These are phyloP conservation scores for Leccinum imitatum DNA, from an alignment of 768 basidiomycete genomes.

Conservation along the genomic window DNA sequence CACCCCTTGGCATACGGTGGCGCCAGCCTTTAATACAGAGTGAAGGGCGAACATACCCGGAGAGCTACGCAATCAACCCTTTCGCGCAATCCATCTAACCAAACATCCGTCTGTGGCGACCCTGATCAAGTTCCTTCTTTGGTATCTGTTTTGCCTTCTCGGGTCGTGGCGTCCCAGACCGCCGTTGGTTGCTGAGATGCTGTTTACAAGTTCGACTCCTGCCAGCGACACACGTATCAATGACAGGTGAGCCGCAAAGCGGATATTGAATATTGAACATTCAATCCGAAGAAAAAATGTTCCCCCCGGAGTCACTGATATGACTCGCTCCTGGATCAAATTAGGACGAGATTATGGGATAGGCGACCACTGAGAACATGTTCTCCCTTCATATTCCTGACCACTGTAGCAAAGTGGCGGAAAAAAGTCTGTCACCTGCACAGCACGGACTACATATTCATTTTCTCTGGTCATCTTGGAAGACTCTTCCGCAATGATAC, in stretches of 20 bases:
- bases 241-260: constrained; percentile 21
- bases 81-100: constrained; percentile 13
- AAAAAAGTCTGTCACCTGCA: constrained; percentile 31
- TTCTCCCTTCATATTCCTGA: constrained; percentile 19
- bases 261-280: constrained; percentile 23
- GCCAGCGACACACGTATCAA: constrained; percentile 10
- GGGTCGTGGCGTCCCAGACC: constrained; percentile 11
- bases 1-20: background rate
- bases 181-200: constrained; percentile 3
- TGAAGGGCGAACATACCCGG: constrained; percentile 8
- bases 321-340: constrained; percentile 17
- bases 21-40: background rate
- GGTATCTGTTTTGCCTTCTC: constrained; percentile 10
- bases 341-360: constrained; percentile 27
- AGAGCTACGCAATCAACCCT: constrained; percentile 14
- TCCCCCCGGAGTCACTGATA: constrained; percentile 2
- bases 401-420: constrained; percentile 25
- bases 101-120: constrained; percentile 9
- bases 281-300: background rate
- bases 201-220: constrained; percentile 5
- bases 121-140: constrained; percentile 14
- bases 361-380: constrained; percentile 23
- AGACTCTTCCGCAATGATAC: constrained; percentile 40
- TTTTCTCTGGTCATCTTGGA: constrained; percentile 20
- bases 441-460: constrained; percentile 22